These are phyloP conservation scores for Trypanosomatidae sp. DNA, from an alignment of 208 protist species.

Conservation along the genomic window DNA sequence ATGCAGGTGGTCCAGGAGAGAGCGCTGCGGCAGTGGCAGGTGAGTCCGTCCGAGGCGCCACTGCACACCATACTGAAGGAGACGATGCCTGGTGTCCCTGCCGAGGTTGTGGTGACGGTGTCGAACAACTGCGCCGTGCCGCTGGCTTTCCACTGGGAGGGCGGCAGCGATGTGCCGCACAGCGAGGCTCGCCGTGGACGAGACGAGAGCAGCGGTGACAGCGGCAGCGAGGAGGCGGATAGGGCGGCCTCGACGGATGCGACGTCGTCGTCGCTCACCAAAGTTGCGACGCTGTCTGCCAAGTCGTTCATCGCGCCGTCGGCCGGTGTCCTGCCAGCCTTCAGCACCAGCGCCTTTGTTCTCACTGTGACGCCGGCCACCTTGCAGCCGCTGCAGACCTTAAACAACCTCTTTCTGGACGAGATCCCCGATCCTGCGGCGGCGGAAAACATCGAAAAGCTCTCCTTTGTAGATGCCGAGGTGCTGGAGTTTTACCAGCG, in stretches of 20 bases:
- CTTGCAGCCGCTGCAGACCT: slow-evolving; percentile 28
- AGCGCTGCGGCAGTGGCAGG: slow-evolving; percentile 35
- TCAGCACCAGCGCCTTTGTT: slow-evolving; percentile 22
- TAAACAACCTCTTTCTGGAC: slow-evolving; percentile 76
- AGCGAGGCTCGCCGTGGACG: slow-evolving; percentile 8
- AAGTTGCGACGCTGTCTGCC: too few relatives aligned
- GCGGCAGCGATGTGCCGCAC: too few relatives aligned
- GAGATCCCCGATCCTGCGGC: slow-evolving; percentile 52
- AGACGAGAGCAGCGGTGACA: background rate
- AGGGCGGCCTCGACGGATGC: slow-evolving; percentile 4
- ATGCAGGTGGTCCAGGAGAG: slow-evolving; percentile 35
- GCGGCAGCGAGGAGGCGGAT: background rate
- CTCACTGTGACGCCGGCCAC: slow-evolving; percentile 24
- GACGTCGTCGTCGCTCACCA: too few relatives aligned
- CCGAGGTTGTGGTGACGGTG: slow-evolving; percentile 49
- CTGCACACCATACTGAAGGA: slow-evolving; percentile 53
- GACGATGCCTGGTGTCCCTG: slow-evolving; percentile 56
- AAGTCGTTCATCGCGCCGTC: slow-evolving; percentile 17
- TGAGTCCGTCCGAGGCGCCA: slow-evolving; percentile 19
- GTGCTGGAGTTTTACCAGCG: slow-evolving; percentile 31
- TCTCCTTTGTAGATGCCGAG: slow-evolving; percentile 21
- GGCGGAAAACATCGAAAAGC: slow-evolving; percentile 13
- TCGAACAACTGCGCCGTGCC: slow-evolving; percentile 62
- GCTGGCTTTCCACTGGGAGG: slow-evolving; percentile 65
- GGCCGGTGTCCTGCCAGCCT: slow-evolving; percentile 15